These are phyloP conservation scores for Dothiorella sarmentorum DNA, from an alignment of 2,329 filamentous ascomycete species.

Conservation along the genomic window DNA sequence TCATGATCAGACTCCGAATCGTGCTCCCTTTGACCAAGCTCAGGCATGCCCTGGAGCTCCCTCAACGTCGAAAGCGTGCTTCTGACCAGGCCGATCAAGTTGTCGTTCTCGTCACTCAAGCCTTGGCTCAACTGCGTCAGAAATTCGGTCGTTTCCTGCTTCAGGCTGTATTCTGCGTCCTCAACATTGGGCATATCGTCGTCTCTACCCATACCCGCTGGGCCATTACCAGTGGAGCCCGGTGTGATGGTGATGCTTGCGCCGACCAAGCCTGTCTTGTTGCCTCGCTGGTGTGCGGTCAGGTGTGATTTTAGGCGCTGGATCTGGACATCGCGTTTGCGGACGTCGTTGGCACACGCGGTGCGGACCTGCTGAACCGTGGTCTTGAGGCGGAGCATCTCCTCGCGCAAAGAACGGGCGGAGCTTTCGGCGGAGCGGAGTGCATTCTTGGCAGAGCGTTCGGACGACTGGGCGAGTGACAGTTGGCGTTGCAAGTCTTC, in stretches of 20 bases:
- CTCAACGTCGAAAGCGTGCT: slow-evolving; percentile 69
- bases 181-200: slow-evolving; percentile 49
- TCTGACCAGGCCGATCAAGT: slow-evolving; percentile 67
- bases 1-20: slow-evolving; percentile 31
- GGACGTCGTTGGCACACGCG: slow-evolving; percentile 84
- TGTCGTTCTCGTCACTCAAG: slow-evolving; percentile 89
- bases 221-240: slow-evolving; percentile 28
- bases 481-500: slow-evolving; percentile 56
- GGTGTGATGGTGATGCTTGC: slow-evolving; percentile 49
- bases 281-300: slow-evolving; percentile 57
- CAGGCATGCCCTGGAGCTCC: slow-evolving; percentile 56
- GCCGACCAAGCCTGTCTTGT: slow-evolving; percentile 44
- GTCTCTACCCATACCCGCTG: slow-evolving; percentile 48
- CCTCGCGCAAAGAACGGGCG: slow-evolving; percentile 75
- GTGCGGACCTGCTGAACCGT: slow-evolving; percentile 78
- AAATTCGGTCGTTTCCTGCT: slow-evolving; percentile 86
- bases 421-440: slow-evolving; percentile 71
- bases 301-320: slow-evolving; percentile 86
- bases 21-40: slow-evolving; percentile 28
- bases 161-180: slow-evolving; percentile 64
- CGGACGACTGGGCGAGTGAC: slow-evolving; percentile 63
- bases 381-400: slow-evolving; percentile 73
- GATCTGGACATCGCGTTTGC: slow-evolving; percentile 85
- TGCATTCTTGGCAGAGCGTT: slow-evolving; percentile 65
- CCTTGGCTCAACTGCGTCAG: slow-evolving; percentile 78